Evolutionary conservation across 164 flowering plant species (phyloP).

Genomic region (Santalum album): DNA sequence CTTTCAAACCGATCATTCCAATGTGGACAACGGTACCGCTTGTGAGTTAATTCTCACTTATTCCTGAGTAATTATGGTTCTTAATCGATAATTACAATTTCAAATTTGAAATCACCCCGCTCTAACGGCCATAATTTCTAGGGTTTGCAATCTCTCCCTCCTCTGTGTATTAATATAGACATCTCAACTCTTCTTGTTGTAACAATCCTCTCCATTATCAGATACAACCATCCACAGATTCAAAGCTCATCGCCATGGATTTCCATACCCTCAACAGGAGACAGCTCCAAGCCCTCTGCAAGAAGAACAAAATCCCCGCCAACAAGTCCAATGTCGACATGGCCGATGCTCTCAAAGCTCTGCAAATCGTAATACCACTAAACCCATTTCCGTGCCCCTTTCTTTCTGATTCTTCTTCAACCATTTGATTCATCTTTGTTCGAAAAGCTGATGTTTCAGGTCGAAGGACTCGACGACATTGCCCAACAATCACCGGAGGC

Average conservation of each 20-base stretch:
- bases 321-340: conserved; percentile 81
- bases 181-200: background rate
- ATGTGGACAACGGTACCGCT: no score
- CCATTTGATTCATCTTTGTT: no score
- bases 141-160: background rate
- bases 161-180: background rate
- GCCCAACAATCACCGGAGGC: conserved; percentile 11
- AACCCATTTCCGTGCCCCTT: background rate
- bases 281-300: conserved; percentile 86
- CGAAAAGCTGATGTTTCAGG: no score
- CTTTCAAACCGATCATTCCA: no score
- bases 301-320: conserved; percentile 82
- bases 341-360: conserved; percentile 80
- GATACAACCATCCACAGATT: background rate
- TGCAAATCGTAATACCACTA: conserved; percentile 34
- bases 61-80: no score
- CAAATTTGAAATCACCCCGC: background rate
- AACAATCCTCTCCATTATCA: background rate
- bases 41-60: no score
- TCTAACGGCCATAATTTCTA: background rate
- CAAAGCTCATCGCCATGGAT: conserved; percentile 39
- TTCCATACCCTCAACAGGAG: conserved; percentile 70
- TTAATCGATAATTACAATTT: no score
- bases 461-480: conserved; percentile 45
- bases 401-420: no score